Percentiles rank a stretch among this genome's conserved stretches.
Conservation (phyloP, 2,329 filamentous ascomycete genomes). For the Domatiomyces globalis region DNA sequence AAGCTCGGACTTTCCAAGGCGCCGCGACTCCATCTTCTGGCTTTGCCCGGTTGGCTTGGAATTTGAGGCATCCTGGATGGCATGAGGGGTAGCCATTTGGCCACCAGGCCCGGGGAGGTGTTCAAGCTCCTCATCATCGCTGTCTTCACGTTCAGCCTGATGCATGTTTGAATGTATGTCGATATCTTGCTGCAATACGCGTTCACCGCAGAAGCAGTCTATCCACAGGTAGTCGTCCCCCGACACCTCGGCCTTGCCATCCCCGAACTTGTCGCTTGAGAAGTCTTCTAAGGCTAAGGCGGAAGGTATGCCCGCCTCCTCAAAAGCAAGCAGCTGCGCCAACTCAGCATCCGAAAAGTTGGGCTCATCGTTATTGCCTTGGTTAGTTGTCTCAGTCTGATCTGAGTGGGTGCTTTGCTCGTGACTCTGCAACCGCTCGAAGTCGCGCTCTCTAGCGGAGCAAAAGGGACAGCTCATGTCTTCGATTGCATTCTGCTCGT, state of each 20-base stretch:
- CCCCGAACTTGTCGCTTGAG: not conserved
- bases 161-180: slow-evolving; percentile 48
- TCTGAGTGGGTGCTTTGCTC: slow-evolving; percentile 5
- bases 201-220: slow-evolving; percentile 39
- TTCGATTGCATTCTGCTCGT: not conserved
- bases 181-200: slow-evolving; percentile 39
- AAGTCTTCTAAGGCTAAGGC: slow-evolving; percentile 11
- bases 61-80: slow-evolving; percentile 10
- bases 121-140: not conserved
- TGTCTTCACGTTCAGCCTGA: slow-evolving; percentile 5
- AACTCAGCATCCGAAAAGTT: slow-evolving; percentile 9
- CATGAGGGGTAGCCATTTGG: not conserved
- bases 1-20: slow-evolving; percentile 36
- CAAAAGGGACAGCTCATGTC: slow-evolving; percentile 10
- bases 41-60: not conserved
- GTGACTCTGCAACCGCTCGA: slow-evolving; percentile 8
- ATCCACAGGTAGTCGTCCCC: slow-evolving; percentile 7
- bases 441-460: slow-evolving; percentile 5
- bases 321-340: slow-evolving; percentile 15
- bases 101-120: not conserved
- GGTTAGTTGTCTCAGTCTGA: not conserved
- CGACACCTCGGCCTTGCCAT: slow-evolving; percentile 3
- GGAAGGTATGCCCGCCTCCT: slow-evolving; percentile 14
- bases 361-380: not conserved
- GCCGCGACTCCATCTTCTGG: slow-evolving; percentile 25